Percentiles rank a stretch among this genome's conserved stretches.
Evolutionary conservation across 208 protist genomes (phyloP).

Genomic region (Tritrichomonas musculus): DNA sequence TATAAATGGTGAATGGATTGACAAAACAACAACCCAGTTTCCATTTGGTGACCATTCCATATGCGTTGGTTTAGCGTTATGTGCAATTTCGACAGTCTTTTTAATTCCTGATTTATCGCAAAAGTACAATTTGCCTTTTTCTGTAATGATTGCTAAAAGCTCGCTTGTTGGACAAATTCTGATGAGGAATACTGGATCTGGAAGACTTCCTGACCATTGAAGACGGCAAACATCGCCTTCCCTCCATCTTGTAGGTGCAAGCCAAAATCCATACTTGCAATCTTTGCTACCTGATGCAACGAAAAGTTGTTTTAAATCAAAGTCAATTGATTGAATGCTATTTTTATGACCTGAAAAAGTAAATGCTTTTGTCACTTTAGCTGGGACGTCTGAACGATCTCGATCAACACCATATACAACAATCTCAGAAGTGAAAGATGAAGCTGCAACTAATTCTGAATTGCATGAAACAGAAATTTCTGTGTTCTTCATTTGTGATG

Average conservation of each 20-base stretch:
- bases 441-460: background rate
- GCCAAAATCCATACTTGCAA: background rate
- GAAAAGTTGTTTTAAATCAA: background rate
- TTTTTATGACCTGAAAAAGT: background rate
- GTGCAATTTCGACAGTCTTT: background rate
- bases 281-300: background rate
- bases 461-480: background rate
- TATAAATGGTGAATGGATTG: background rate
- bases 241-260: background rate
- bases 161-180: background rate
- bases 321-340: background rate
- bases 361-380: background rate
- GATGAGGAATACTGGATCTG: background rate
- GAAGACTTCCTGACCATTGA: background rate
- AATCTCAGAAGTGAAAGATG: slow-evolving; percentile 16
- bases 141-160: background rate
- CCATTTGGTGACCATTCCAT: slow-evolving; percentile 19
- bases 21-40: background rate
- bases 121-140: background rate
- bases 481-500: background rate
- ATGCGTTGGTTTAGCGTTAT: background rate
- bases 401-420: background rate
- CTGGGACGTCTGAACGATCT: background rate
- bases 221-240: background rate
- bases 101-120: background rate